These are phyloP conservation scores for Abelmoschus esculentus DNA, from an alignment of 345 rosid genomes.

Conservation along the genomic window DNA sequence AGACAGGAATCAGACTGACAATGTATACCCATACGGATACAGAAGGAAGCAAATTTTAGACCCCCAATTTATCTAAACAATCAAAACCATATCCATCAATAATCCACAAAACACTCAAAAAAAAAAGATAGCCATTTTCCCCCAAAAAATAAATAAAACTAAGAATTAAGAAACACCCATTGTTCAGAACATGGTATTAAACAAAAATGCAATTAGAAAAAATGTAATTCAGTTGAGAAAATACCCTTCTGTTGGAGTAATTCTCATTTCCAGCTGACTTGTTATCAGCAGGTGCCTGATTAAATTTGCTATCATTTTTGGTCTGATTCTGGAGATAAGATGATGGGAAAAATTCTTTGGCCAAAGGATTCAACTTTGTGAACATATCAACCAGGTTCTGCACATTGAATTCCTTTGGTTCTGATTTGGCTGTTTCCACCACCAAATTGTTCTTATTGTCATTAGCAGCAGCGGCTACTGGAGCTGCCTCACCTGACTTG, in stretches of 20 bases:
- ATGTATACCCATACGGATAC: background rate
- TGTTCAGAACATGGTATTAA: background rate
- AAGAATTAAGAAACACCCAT: background rate
- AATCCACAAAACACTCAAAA: background rate
- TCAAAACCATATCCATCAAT: background rate
- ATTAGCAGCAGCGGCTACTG: constrained; percentile 20
- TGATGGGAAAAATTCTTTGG: constrained; percentile 79
- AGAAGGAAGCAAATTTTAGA: background rate
- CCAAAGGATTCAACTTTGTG: constrained; percentile 79
- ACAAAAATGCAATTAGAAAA: background rate
- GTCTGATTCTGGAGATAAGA: constrained; percentile 24
- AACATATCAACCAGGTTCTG: constrained; percentile 70
- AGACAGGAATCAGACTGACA: background rate
- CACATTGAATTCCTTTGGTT: constrained; percentile 51
- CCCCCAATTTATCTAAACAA: background rate
- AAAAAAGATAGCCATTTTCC: background rate
- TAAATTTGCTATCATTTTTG: constrained; percentile 27
- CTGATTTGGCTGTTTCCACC: constrained; percentile 22
- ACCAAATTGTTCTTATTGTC: background rate
- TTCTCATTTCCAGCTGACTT: constrained; percentile 19
- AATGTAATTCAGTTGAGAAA: constrained; percentile 4
- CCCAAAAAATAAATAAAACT: background rate
- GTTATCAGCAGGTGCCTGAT: constrained; percentile 15
- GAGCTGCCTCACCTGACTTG: constrained; percentile 36
- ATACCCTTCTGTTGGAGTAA: constrained; percentile 36